Percentiles rank a stretch among this genome's conserved stretches.
These are phyloP conservation scores for Candida easanensis DNA, from an alignment of 805 yeast genomes.

Conservation along the genomic window DNA sequence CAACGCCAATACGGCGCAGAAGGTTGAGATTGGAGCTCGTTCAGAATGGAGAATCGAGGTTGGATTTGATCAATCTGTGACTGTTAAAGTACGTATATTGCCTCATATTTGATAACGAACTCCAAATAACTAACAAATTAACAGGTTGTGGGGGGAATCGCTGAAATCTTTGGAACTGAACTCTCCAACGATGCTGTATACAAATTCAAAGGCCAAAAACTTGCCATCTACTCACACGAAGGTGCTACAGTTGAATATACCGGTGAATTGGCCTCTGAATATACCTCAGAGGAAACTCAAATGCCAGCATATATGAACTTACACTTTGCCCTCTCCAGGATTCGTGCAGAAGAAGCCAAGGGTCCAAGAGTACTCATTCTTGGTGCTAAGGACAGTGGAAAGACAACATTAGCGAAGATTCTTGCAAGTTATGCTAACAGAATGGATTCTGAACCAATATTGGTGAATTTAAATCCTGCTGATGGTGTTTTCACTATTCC, in stretches of 20 bases:
- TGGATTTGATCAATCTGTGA: slow-evolving; percentile 46
- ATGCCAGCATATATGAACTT: slow-evolving; percentile 63
- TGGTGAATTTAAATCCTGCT: slow-evolving; percentile 76
- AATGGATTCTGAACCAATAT: slow-evolving; percentile 62
- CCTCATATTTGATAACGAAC: too few relatives aligned
- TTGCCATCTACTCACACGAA: slow-evolving; percentile 56
- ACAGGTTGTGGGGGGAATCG: slow-evolving; percentile 58
- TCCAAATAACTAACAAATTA: not conserved
- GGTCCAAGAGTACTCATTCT: slow-evolving; percentile 57
- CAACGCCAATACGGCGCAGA: slow-evolving; percentile 8
- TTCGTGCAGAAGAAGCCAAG: slow-evolving; percentile 32
- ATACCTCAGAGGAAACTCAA: slow-evolving; percentile 68
- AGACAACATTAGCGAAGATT: slow-evolving; percentile 68
- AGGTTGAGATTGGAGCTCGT: slow-evolving; percentile 27
- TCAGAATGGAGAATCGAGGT: slow-evolving; percentile 81
- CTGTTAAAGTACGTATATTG: slow-evolving; percentile 38
- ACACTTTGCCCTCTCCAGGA: slow-evolving; percentile 71
- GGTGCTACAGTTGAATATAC: slow-evolving; percentile 54
- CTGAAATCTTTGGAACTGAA: slow-evolving; percentile 93
- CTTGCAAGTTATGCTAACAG: slow-evolving; percentile 75
- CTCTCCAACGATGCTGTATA: slow-evolving; percentile 69
- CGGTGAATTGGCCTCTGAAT: slow-evolving; percentile 49
- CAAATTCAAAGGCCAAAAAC: slow-evolving; percentile 50
- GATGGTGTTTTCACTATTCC: slow-evolving; percentile 74
- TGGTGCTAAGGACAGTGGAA: slow-evolving; percentile 76